A percentile compares a stretch with the other conserved stretches of the same genome.
Evolutionary conservation across 495 filamentous ascomycete genomes (phyloP).

Genomic region (Penicillium flavigenum): DNA sequence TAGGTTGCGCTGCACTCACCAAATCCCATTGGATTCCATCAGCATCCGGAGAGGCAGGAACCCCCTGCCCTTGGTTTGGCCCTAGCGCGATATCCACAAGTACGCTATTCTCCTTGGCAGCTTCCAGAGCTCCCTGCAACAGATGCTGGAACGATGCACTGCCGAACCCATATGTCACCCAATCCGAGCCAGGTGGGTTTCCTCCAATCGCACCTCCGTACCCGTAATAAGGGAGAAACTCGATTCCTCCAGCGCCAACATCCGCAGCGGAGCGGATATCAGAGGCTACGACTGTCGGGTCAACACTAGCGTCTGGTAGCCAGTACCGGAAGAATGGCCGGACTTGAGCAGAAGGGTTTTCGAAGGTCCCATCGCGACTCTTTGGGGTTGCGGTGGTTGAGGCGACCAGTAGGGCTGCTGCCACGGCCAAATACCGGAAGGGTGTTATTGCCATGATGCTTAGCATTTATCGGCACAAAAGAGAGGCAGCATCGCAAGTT

Average conservation of each 20-base stretch:
- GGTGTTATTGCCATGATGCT: no score
- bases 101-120: background rate
- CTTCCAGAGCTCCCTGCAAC: background rate
- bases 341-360: conserved; percentile 26
- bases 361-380: background rate
- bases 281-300: conserved; percentile 20
- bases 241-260: background rate
- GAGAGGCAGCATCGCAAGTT: no score
- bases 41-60: background rate
- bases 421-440: no score
- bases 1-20: background rate
- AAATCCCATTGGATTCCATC: background rate
- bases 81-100: background rate
- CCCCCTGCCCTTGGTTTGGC: background rate
- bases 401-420: no score
- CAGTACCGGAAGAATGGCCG: conserved; percentile 41
- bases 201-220: background rate
- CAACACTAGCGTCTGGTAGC: conserved; percentile 35
- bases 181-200: background rate
- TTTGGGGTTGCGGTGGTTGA: no score
- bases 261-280: conserved; percentile 11
- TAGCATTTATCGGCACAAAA: no score
- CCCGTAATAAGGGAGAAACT: background rate
- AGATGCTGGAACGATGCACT: background rate
- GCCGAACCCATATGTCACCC: background rate